Percentiles rank a stretch among this genome's conserved stretches.
Evolutionary conservation across 2,329 filamentous ascomycete genomes (phyloP).

Genomic region (Colletotrichum sp.): DNA sequence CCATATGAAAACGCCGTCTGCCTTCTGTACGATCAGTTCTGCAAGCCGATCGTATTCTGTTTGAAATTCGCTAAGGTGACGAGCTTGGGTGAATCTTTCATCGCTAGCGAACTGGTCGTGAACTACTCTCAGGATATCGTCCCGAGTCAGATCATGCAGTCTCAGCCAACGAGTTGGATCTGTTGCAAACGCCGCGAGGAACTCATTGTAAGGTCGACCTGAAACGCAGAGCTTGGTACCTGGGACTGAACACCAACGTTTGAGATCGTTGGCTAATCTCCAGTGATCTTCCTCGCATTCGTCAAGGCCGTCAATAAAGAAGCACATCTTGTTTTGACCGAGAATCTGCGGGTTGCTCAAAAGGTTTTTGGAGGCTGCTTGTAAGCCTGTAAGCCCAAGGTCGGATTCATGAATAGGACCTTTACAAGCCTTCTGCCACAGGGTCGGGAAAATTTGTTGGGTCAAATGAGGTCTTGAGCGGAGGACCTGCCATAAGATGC

Average conservation of each 20-base stretch:
- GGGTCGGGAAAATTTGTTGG: background rate
- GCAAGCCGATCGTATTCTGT: background rate
- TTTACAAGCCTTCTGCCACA: background rate
- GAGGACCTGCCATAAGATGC: background rate
- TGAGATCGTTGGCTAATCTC: background rate
- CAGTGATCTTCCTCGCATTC: conserved; percentile 21
- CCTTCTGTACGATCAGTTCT: background rate
- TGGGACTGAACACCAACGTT: background rate
- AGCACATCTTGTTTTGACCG: conserved; percentile 6
- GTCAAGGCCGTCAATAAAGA: conserved; percentile 31
- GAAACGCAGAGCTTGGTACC: conserved; percentile 34
- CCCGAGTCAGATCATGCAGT: conserved; percentile 21
- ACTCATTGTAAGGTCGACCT: conserved; percentile 29
- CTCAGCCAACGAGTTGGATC: background rate
- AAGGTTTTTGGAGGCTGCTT: background rate
- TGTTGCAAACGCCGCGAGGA: conserved; percentile 18
- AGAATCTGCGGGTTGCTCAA: background rate
- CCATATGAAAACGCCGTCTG: conserved; percentile 8
- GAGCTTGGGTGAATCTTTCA: background rate
- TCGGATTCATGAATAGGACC: conserved; percentile 40
- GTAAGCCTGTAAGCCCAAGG: conserved; percentile 13
- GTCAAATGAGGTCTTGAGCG: background rate
- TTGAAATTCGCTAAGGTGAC: background rate
- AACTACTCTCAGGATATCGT: conserved; percentile 12
- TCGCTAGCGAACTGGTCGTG: background rate